phyloP scores from a whole-genome alignment of 768 basidiomycete species.

The Pleurotus ostreatus region DNA sequence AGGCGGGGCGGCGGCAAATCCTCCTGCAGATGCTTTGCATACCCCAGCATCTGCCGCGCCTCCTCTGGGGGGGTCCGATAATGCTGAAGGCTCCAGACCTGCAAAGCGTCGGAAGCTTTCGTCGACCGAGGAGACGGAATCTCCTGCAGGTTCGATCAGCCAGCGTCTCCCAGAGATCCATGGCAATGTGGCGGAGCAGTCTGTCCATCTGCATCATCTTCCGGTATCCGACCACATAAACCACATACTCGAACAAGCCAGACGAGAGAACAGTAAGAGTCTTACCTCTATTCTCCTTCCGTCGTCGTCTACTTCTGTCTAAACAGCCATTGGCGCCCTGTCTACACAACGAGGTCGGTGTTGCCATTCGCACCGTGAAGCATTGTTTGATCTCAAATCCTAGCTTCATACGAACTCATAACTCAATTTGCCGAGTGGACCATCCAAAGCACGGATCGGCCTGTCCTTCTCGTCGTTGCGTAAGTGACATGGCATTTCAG shows the following conservation, averaged over 20 bases:
- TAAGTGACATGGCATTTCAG: neutral
- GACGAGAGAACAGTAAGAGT: conserved; percentile 32
- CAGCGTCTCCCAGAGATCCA: conserved; percentile 31
- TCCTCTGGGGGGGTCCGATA: neutral
- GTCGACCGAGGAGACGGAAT: conserved; percentile 16
- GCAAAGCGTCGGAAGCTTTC: conserved; percentile 14
- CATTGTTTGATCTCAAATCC: neutral
- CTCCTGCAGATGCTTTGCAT: conserved; percentile 11
- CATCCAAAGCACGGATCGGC: neutral
- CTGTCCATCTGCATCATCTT: neutral
- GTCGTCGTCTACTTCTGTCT: conserved; percentile 5
- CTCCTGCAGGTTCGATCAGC: conserved; percentile 23
- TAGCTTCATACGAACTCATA: neutral
- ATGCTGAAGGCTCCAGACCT: neutral
- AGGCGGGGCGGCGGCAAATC: conserved; percentile 17
- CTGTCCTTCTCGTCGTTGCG: conserved; percentile 8
- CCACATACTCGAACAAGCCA: conserved; percentile 26
- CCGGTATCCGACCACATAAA: conserved; percentile 17
- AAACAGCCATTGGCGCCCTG: conserved; percentile 29
- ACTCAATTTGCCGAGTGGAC: neutral
- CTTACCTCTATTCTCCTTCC: neutral
- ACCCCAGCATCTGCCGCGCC: conserved; percentile 9
- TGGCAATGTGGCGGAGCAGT: conserved; percentile 15
- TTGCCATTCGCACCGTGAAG: neutral
- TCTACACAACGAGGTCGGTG: conserved; percentile 14